These are phyloP conservation scores for Euclidium syriacum DNA, from an alignment of 345 rosid genomes.

Conservation along the genomic window DNA sequence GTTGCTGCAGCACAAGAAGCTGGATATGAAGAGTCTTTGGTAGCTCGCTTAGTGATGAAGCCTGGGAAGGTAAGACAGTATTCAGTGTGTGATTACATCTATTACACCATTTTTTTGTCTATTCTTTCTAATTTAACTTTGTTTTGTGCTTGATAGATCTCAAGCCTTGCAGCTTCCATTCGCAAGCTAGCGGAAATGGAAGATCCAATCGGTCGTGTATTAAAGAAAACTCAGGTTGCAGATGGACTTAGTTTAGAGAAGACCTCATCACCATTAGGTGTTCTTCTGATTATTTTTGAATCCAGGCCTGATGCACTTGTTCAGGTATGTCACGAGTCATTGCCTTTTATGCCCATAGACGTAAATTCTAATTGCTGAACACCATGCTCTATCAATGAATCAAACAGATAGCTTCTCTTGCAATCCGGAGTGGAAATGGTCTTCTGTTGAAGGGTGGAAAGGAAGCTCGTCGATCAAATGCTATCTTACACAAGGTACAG, in stretches of 20 bases:
- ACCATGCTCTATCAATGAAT: slow-evolving; percentile 17
- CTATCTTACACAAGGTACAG: slow-evolving; percentile 79
- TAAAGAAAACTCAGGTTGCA: slow-evolving; percentile 85
- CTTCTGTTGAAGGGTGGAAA: slow-evolving; percentile 95
- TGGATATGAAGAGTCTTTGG: slow-evolving; percentile 74
- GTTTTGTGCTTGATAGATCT: slow-evolving; percentile 44
- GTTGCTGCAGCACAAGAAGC: slow-evolving; percentile 66
- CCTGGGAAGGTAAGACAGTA: slow-evolving; percentile 60
- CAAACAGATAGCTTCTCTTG: slow-evolving; percentile 87
- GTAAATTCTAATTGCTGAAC: background rate
- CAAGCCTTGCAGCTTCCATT: slow-evolving; percentile 66
- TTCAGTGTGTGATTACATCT: background rate
- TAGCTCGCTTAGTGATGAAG: slow-evolving; percentile 77
- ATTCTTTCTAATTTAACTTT: background rate
- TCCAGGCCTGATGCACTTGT: slow-evolving; percentile 97
- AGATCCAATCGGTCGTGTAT: slow-evolving; percentile 78
- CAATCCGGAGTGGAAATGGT: slow-evolving; percentile 94
- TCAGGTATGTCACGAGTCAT: slow-evolving; percentile 51
- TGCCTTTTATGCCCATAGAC: background rate
- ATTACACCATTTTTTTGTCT: background rate
- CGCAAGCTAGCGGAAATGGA: slow-evolving; percentile 93
- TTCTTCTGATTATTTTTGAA: slow-evolving; percentile 91
- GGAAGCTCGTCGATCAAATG: slow-evolving; percentile 91
- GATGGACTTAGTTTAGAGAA: slow-evolving; percentile 90
- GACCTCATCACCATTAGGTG: slow-evolving; percentile 94